A percentile compares a stretch with the other conserved stretches of the same genome.
These are phyloP conservation scores for Dispira simplex DNA, from an alignment of 192 early-diverging fungal species.

Conservation along the genomic window DNA sequence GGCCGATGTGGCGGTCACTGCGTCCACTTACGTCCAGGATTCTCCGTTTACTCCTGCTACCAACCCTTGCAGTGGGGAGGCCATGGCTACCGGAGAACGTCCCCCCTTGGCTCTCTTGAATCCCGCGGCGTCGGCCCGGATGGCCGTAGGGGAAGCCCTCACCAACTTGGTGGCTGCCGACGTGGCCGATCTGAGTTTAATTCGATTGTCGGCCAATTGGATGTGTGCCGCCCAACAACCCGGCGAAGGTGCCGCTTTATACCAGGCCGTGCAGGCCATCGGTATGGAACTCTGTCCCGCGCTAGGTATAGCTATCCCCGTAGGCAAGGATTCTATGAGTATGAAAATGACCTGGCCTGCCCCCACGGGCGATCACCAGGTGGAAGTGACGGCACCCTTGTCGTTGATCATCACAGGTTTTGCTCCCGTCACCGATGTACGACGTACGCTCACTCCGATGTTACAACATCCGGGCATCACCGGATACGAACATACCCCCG, in stretches of 20 bases:
- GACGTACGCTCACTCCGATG: constrained; percentile 82
- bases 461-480: constrained; percentile 30
- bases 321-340: constrained; percentile 99
- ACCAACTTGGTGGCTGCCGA: constrained; percentile 85
- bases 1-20: constrained; percentile 88
- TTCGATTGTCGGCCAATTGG: constrained; percentile 95
- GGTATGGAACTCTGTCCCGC: constrained; percentile 86
- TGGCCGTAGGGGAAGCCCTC: constrained; percentile 92
- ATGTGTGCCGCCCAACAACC: constrained; percentile 85
- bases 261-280: constrained; percentile 84
- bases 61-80: constrained; percentile 61
- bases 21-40: constrained; percentile 55
- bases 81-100: constrained; percentile 98
- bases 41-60: constrained; percentile 6
- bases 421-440: constrained; percentile 70
- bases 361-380: constrained; percentile 17
- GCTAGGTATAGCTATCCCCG: constrained; percentile 88
- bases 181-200: constrained; percentile 48
- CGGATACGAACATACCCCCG: constrained; percentile 15
- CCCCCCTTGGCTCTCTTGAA: constrained; percentile 72
- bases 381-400: constrained; percentile 75
- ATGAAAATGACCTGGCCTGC: constrained; percentile 89
- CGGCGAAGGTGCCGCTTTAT: constrained; percentile 87
- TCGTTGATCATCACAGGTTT: constrained; percentile 90
- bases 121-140: constrained; percentile 80